Evolutionary conservation across 306 rosid genomes (phyloP).

Genomic region (Oemleria cerasiformis): DNA sequence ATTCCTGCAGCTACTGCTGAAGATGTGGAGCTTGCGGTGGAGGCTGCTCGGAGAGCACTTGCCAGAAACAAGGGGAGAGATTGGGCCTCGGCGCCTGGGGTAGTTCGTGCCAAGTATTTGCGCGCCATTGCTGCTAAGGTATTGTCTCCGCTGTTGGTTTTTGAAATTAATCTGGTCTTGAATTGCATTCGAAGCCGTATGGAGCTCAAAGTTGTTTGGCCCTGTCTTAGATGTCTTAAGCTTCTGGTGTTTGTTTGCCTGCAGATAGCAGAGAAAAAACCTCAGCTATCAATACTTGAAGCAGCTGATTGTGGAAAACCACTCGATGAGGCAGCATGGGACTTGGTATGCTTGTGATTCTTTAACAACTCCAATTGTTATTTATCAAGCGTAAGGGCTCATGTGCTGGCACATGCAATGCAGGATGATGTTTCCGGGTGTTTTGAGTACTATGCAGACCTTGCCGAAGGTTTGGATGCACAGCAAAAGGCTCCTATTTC

Average conservation of each 20-base stretch:
- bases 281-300: constrained; percentile 64
- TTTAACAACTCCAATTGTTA: neutral
- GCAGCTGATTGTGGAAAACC: constrained; percentile 86
- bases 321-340: constrained; percentile 93
- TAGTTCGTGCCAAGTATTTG: constrained; percentile 76
- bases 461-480: constrained; percentile 86
- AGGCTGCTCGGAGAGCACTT: constrained; percentile 72
- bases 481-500: constrained; percentile 76
- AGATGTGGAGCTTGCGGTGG: constrained; percentile 83
- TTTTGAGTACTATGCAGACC: constrained; percentile 91
- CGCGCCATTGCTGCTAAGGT: constrained; percentile 97
- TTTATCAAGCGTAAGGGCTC: constrained; percentile 8
- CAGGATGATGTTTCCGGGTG: constrained; percentile 99
- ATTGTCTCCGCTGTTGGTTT: neutral
- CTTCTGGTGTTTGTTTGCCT: neutral
- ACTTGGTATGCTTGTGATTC: constrained; percentile 45
- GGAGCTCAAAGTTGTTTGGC: neutral
- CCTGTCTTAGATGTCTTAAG: constrained; percentile 10
- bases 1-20: constrained; percentile 91
- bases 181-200: neutral
- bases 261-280: constrained; percentile 69
- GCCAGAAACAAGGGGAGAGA: constrained; percentile 69
- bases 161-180: constrained; percentile 8
- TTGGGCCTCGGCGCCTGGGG: constrained; percentile 78
- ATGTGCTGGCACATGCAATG: constrained; percentile 15